phyloP scores from a whole-genome alignment of 495 filamentous ascomycete genomes.

The Penicillium cinerascens region DNA sequence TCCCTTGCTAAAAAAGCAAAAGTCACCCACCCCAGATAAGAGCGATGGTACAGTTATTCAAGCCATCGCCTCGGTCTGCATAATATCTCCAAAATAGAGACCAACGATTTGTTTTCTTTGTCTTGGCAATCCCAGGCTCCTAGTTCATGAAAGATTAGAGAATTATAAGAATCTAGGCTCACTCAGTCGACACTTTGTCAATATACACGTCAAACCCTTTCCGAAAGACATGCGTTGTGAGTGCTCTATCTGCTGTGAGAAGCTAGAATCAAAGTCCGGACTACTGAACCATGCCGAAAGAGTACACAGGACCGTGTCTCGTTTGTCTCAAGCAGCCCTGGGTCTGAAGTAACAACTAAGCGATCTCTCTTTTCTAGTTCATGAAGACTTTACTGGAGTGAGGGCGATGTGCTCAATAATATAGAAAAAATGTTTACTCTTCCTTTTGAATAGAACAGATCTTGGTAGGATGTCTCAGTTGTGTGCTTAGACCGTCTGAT shows the following conservation, averaged over 20 bases:
- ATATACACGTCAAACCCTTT: constrained; percentile 21
- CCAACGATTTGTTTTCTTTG: constrained; percentile 24
- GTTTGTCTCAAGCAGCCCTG: constrained; percentile 14
- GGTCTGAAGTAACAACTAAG: no score
- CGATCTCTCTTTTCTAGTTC: no score
- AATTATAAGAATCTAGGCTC: constrained; percentile 19
- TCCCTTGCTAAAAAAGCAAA: no score
- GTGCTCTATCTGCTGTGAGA: constrained; percentile 20
- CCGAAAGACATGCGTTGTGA: constrained; percentile 20
- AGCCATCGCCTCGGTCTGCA: constrained; percentile 19
- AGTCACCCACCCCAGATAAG: constrained; percentile 7
- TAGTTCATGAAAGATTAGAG: constrained; percentile 9
- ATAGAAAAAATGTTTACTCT: no score
- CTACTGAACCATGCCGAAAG: constrained; percentile 25
- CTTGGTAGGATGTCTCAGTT: no score
- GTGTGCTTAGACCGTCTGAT: no score
- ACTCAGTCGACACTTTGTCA: constrained; percentile 25
- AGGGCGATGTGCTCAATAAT: no score
- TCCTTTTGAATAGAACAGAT: no score
- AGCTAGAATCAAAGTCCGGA: constrained; percentile 15
- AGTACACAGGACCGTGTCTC: constrained; percentile 19
- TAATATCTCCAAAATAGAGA: constrained; percentile 17
- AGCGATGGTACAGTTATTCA: constrained; percentile 12
- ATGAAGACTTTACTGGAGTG: no score
- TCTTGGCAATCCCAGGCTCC: constrained; percentile 13